Conservation (phyloP, 2,329 filamentous ascomycete genomes). For the Laburnicola sp. region DNA sequence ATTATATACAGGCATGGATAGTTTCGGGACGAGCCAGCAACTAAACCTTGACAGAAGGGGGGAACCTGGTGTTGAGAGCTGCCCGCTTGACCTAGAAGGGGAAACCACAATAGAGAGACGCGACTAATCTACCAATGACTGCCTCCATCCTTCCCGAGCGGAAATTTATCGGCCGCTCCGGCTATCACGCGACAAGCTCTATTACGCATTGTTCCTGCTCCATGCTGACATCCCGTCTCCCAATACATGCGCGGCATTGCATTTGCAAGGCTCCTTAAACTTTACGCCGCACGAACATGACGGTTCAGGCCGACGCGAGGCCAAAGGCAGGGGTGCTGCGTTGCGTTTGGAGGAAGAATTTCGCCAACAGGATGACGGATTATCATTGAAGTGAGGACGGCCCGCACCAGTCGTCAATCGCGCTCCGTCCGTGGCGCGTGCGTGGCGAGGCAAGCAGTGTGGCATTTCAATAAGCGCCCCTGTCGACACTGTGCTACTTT, state of each 20-base stretch:
- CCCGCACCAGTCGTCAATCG: constrained; percentile 4
- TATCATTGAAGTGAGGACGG: neutral
- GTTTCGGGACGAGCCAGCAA: no score
- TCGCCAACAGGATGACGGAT: neutral
- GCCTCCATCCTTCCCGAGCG: no score
- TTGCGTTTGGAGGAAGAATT: constrained; percentile 9
- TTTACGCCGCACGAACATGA: neutral
- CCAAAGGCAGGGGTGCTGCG: neutral
- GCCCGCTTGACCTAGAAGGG: no score
- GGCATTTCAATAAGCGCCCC: constrained; percentile 25
- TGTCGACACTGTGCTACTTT: constrained; percentile 29
- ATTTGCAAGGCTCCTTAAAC: neutral
- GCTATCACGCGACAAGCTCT: neutral
- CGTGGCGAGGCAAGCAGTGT: constrained; percentile 19
- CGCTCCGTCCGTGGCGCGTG: neutral
- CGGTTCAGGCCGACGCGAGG: neutral
- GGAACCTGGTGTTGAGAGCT: no score
- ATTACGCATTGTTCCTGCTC: neutral
- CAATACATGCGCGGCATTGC: neutral
- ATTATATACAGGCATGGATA: no score
- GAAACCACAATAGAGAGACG: no score
- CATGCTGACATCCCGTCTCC: no score
- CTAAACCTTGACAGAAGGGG: no score
- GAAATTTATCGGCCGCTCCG: no score
- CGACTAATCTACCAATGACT: no score